Percentiles rank a stretch among this genome's conserved stretches.
Evolutionary conservation across 768 basidiomycete species (phyloP).

Genomic region (Mycena capillaripes): DNA sequence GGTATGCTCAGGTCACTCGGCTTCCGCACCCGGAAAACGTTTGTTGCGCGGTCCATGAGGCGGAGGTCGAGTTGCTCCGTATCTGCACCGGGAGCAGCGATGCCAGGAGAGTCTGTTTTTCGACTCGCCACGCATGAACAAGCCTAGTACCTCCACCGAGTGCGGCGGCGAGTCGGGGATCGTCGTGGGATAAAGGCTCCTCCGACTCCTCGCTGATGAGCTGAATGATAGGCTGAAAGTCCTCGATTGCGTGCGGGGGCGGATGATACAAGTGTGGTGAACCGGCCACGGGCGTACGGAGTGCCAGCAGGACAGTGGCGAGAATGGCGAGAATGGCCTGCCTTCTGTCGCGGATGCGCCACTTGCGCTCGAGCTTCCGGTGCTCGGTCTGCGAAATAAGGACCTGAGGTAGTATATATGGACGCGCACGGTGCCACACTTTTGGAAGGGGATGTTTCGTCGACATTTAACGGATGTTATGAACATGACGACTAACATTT

Average conservation of each 20-base stretch:
- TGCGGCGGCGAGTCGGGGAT: neutral
- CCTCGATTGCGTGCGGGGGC: constrained; percentile 9
- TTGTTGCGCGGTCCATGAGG: neutral
- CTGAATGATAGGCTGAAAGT: constrained; percentile 1
- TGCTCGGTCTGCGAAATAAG: neutral
- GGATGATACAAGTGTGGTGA: neutral
- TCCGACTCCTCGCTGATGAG: constrained; percentile 2
- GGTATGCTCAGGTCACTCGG: neutral
- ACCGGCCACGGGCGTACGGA: neutral
- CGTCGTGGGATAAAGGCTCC: neutral
- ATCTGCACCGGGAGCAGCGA: neutral
- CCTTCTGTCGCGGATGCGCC: neutral
- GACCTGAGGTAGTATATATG: neutral
- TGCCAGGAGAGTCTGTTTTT: neutral
- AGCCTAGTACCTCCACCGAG: neutral
- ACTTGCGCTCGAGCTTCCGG: neutral
- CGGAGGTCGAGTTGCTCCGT: neutral
- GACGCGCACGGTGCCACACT: constrained; percentile 18
- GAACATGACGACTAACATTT: neutral
- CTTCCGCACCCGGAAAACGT: neutral
- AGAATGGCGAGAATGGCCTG: neutral
- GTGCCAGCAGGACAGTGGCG: neutral
- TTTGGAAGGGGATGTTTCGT: neutral
- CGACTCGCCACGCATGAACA: neutral
- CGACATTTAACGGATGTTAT: neutral